Base-by-base conservation (phyloP, 2,329 filamentous ascomycete genomes). In the Aspergillus ruber region DNA sequence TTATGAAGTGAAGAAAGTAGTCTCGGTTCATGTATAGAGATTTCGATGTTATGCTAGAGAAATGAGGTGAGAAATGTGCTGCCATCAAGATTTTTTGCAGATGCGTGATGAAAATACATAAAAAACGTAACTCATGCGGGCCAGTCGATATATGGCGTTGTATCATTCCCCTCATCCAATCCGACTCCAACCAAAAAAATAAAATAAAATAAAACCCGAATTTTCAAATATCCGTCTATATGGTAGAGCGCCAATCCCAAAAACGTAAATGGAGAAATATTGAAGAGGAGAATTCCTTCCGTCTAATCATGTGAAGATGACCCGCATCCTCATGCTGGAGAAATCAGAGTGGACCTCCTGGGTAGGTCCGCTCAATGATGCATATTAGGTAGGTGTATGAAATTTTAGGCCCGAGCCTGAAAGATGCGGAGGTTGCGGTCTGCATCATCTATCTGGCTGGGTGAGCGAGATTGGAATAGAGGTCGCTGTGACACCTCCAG, bases 341-440 rank as follows among this genome's bases (percentile, higher is more conserved):
- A 12, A 7, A 25, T 27, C 9, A 29, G 25, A 4, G 9, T 12
- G 4, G 18, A 20, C 21, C 10, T 3, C 17, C 18, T 25, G 38
- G 42, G 42, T 25, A 29, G 25, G 25, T 29, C 10, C 25, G 12
- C 25, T 12, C 10, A 29, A 29, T 12, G 25, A 29, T 29, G 10
- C 25, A 29, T 29, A 29, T 29, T 29, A 29, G 10, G 25, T 29
- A 29, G 25, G 9, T 29, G 25, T 29, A 29, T 29, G 10, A 12
- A 29, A 4, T 29, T 29, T 62, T 56, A 66, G 44, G 65, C 66
- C 53, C 68, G 62, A 23, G 66, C 63, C 60, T 73, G 70, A 45
- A 65, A 54, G 36, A 73, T 55, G 46, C 70, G 64, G 39, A 71
- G 54, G 47, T 68, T 66, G 48, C 67, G 63, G 38, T 72, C 69